phyloP scores from a whole-genome alignment of 2,329 filamentous ascomycete species.

The Colletotrichum sojae region DNA sequence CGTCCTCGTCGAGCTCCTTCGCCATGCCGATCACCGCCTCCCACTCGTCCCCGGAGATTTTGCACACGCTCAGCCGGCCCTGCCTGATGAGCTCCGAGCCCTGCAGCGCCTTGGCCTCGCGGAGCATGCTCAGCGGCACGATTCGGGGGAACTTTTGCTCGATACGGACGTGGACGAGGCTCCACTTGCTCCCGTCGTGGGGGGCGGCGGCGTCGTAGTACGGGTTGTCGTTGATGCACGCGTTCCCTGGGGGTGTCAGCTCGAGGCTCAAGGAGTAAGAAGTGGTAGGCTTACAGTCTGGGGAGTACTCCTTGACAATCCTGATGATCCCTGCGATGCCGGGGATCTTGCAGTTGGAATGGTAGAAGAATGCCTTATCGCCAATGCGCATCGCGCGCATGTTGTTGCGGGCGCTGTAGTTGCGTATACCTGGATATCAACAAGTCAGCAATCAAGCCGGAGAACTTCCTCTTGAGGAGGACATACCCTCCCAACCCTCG shows the following conservation, averaged over 20 bases:
- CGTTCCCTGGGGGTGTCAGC: conserved; percentile 35
- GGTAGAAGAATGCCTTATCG: conserved; percentile 96
- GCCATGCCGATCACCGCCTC: conserved; percentile 47
- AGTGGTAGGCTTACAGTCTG: conserved; percentile 73
- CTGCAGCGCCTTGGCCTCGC: conserved; percentile 78
- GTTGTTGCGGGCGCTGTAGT: conserved; percentile 80
- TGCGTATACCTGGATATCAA: conserved; percentile 37
- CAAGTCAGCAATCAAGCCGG: background rate
- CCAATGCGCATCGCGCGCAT: conserved; percentile 92
- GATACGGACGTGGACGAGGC: conserved; percentile 89
- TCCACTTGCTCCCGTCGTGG: conserved; percentile 75
- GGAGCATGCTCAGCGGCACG: conserved; percentile 78
- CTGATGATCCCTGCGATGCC: conserved; percentile 92
- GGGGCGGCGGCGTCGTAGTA: conserved; percentile 88
- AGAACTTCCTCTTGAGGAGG: background rate
- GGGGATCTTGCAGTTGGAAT: conserved; percentile 91
- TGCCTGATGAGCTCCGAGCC: conserved; percentile 85
- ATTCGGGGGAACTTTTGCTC: conserved; percentile 79
- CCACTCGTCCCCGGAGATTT: conserved; percentile 77
- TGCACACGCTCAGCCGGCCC: conserved; percentile 66
- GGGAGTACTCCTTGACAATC: conserved; percentile 85
- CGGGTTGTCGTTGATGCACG: conserved; percentile 65
- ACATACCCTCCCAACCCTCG: conserved; percentile 91
- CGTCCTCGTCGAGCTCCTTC: conserved; percentile 30
- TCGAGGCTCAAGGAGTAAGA: background rate